Base-by-base conservation (phyloP, 2,329 filamentous ascomycete genomes). In the Bipolaris gigantea region DNA sequence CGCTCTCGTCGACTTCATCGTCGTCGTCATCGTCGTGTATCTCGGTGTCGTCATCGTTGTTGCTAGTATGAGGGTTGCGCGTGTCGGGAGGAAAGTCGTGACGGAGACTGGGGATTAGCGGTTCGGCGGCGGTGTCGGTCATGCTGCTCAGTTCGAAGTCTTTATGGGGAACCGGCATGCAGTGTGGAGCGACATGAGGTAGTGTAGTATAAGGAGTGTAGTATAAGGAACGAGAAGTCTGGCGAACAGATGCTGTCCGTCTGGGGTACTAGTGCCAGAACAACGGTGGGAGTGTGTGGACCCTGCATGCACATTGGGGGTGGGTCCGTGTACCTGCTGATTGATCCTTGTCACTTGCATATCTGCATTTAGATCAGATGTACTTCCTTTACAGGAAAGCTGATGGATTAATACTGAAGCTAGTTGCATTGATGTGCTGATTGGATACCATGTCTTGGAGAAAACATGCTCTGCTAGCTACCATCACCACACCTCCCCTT, bases 1-100 rank as follows among this genome's bases (percentile, higher is more conserved):
- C 46, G 16, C 62, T 70, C 59, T 75, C 72, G 41, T 75, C 71
- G 11, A 67, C 62, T 54, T 74, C 72, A 23, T 75, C 71, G 8
- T 67, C 62, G 23, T 62, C 59, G 23, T 5, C 21, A 21, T 25
- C 7, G 25, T 27, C 25, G 25, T 27, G 25, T 9, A 43, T 45
- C 5, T 54, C 40, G 18, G 36, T 35, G 27, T 52, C 50, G 36
- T 36, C 64, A 41, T 64, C 64, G 5, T 59, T 60, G 21, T 62
- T 63, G 44, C 62, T 65, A 6, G 57, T 61, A 19, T 62, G 55
- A 16, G 19, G 50, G 36, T 61, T 47, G 43, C 44, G 46, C 33
- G 38, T 40, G 18, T 53, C 45, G 33, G 45, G 46, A 48, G 56
- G 54, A 44, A 61, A 48, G 11, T 56, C 47, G 42, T 57, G 50